Conservation (phyloP, 768 basidiomycete genomes). For the Omphalotus guepiniiformis region DNA sequence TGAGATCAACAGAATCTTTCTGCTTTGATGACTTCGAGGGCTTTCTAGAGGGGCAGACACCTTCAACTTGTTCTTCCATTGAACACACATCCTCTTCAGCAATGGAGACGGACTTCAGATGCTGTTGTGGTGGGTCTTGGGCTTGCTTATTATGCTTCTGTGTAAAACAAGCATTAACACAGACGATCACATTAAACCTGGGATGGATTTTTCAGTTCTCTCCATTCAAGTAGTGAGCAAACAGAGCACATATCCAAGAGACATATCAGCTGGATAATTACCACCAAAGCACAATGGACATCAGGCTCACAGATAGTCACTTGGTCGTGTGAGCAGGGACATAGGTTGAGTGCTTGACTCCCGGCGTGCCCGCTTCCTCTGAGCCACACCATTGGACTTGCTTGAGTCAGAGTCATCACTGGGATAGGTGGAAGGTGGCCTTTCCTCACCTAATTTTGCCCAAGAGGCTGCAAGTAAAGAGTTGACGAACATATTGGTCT, state of each 20-base stretch:
- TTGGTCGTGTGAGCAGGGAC: conserved; percentile 6
- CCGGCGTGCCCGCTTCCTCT: neutral
- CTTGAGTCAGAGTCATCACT: no score
- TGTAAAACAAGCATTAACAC: conserved; percentile 30
- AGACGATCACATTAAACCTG: conserved; percentile 24
- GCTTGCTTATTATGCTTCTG: conserved; percentile 23
- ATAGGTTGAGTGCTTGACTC: no score
- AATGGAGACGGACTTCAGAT: conserved; percentile 20
- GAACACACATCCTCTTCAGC: conserved; percentile 14
- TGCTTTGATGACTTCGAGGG: neutral
- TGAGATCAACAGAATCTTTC: conserved; percentile 10
- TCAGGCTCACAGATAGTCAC: conserved; percentile 16
- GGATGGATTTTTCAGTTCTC: no score
- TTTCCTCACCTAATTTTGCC: neutral
- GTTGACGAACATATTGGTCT: neutral
- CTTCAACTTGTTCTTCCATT: conserved; percentile 18
- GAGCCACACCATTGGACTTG: neutral
- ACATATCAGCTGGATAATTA: no score
- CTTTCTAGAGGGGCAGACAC: neutral
- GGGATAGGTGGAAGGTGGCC: neutral
- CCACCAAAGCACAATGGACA: conserved; percentile 28
- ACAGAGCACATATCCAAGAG: no score
- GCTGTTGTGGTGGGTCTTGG: conserved; percentile 14
- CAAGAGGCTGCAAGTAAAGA: neutral
- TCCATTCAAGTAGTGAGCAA: neutral